A percentile compares a stretch with the other conserved stretches of the same genome.
phyloP scores from a whole-genome alignment of 2,329 filamentous ascomycete genomes.

The Chaetothyriales sp. region DNA sequence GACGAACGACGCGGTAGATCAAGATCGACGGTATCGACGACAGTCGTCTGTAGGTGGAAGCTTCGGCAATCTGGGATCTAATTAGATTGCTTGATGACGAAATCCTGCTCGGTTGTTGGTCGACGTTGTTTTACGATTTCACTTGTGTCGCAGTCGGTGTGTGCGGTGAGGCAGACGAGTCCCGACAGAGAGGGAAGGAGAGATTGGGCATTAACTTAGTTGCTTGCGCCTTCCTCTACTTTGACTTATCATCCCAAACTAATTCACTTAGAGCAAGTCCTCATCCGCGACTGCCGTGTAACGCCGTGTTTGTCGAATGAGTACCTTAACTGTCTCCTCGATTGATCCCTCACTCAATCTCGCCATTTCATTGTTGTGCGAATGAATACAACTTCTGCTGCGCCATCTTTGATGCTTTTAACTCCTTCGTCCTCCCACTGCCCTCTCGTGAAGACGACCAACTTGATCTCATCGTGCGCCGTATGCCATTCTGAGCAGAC shows the following conservation, averaged over 20 bases:
- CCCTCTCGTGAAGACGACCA: too few species aligned
- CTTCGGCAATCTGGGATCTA: not conserved
- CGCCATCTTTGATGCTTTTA: too few species aligned
- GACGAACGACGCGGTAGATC: not conserved
- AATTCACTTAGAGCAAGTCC: not conserved
- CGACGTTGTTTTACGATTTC: not conserved
- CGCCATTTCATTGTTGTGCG: too few species aligned
- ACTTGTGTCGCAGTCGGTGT: not conserved
- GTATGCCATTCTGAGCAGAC: slow-evolving; percentile 7
- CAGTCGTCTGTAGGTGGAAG: not conserved
- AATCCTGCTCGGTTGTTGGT: not conserved
- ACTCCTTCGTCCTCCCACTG: too few species aligned
- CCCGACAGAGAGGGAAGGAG: not conserved
- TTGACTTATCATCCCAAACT: not conserved
- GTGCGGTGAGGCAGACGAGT: not conserved
- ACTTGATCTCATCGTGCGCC: not conserved
- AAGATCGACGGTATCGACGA: not conserved
- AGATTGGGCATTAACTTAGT: not conserved
- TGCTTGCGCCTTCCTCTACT: not conserved
- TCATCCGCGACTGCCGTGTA: not conserved
- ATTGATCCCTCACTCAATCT: too few species aligned
- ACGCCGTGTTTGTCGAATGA: too few species aligned
- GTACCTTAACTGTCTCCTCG: too few species aligned
- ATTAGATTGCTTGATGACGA: not conserved
- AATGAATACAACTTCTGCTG: too few species aligned